phyloP scores from a whole-genome alignment of 225 moss, liverwort and hornwort genomes.

The Thuidium tamariscinum region DNA sequence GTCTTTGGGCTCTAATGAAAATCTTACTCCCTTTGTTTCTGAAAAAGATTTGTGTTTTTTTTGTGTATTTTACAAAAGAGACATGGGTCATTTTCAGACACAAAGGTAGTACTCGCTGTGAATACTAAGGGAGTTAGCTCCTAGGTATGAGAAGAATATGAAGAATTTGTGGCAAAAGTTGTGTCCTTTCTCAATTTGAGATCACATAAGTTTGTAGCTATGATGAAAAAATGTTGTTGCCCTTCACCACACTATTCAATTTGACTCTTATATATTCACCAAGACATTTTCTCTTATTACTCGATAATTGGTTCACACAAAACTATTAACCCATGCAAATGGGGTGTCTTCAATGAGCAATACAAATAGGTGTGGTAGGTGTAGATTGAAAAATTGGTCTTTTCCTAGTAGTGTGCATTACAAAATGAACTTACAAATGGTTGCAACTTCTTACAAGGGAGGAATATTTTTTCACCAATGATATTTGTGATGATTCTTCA shows the following conservation, averaged over 20 bases:
- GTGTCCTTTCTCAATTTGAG: neutral
- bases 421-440: neutral
- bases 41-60: too few relatives aligned
- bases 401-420: neutral
- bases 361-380: neutral
- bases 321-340: neutral
- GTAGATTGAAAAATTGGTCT: neutral
- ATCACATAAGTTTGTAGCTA: neutral
- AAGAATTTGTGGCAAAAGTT: neutral
- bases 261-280: neutral
- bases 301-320: neutral
- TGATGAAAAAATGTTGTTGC: neutral
- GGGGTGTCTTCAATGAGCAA: neutral
- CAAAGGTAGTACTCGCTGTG: too few relatives aligned
- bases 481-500: neutral
- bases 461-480: neutral
- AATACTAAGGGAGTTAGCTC: neutral
- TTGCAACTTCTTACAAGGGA: neutral
- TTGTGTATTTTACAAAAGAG: too few relatives aligned
- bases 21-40: neutral
- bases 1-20: neutral
- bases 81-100: too few relatives aligned
- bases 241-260: rapidly evolving
- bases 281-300: neutral
- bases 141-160: neutral